Evolutionary conservation across 2,329 filamentous ascomycete species (phyloP), one percentile per base, ranked within the genome.

Genomic region (Hypoxylon sp.): DNA sequence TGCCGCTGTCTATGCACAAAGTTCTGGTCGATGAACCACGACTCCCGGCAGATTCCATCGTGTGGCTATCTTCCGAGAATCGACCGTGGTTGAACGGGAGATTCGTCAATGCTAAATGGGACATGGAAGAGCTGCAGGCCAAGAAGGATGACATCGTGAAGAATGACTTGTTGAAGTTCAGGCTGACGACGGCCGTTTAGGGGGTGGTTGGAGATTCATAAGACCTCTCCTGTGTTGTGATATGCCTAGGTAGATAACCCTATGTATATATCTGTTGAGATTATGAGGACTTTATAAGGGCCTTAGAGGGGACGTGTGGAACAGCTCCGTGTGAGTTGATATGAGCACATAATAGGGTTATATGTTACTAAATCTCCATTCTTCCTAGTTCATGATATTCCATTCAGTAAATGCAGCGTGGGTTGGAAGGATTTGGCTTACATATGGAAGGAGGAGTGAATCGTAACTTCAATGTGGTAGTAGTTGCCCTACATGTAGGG

Each of bases 91-190:
- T 76, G 14, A 73, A 44, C 46, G 75, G 77, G 27, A 71, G 78
- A 55, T 80, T 76, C 54, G 54, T 77, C 37, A 70, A 64, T 48
- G 71, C 69, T 1, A 74, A 62, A 11, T 79, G 76, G 77, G 77
- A 79, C 64, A 76, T 80, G 74, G 72, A 74, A 49, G 76, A 78
- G 70, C 70, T 79, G 3, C 72, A 77, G 66, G 59, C 67, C 13
- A 77, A 70, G 71, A 79, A 76, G 60, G 70, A 77, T 3, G 68
- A 79, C 20, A 77, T 80, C 42, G 61, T 77, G 6, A 60, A 76
- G 48, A 61, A 66, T 11, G 73, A 79, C 53, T 64, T 78, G 35
- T 61, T 80, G 27, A 79, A 77, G 63, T 76, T 77, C 42, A 72
- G 71, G 37, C 42, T 77, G 68, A 64, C 61, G 17, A 66, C 55